These are phyloP conservation scores for Fraxinus dipetala DNA, from an alignment of 305 asterid species.

Conservation along the genomic window DNA sequence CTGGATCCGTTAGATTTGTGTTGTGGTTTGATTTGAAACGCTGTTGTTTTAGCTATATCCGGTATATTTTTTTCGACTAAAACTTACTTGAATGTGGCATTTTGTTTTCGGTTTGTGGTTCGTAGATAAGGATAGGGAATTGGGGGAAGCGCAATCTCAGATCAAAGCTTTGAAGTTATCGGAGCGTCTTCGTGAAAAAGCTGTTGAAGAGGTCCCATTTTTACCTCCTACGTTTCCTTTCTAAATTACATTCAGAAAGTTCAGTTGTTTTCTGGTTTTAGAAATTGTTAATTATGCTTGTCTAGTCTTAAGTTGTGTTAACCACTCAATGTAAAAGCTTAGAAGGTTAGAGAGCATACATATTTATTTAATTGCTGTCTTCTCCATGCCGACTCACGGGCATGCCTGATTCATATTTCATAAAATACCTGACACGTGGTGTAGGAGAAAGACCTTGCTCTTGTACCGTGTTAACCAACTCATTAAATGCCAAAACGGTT, in stretches of 20 bases:
- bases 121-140: conserved; percentile 93
- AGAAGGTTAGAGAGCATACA: not conserved
- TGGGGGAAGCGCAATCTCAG: conserved; percentile 91
- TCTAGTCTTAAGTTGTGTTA: not conserved
- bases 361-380: not conserved
- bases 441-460: not conserved
- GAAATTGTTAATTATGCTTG: not conserved
- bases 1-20: conserved; percentile 62
- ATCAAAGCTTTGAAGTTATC: conserved; percentile 84
- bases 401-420: not conserved
- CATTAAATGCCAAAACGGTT: not conserved
- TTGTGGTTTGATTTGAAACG: conserved; percentile 35
- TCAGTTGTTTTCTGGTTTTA: not conserved
- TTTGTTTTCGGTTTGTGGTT: conserved; percentile 19
- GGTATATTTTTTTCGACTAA: not conserved
- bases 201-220: conserved; percentile 83
- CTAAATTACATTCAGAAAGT: not conserved
- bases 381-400: not conserved
- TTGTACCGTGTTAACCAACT: not conserved
- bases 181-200: conserved; percentile 88
- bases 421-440: not conserved
- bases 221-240: not conserved
- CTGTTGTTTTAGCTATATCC: conserved; percentile 10
- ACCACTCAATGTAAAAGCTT: not conserved
- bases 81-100: conserved; percentile 6